Conservation (phyloP, 78 protist genomes). For the Chrysochromulina tobinii region DNA sequence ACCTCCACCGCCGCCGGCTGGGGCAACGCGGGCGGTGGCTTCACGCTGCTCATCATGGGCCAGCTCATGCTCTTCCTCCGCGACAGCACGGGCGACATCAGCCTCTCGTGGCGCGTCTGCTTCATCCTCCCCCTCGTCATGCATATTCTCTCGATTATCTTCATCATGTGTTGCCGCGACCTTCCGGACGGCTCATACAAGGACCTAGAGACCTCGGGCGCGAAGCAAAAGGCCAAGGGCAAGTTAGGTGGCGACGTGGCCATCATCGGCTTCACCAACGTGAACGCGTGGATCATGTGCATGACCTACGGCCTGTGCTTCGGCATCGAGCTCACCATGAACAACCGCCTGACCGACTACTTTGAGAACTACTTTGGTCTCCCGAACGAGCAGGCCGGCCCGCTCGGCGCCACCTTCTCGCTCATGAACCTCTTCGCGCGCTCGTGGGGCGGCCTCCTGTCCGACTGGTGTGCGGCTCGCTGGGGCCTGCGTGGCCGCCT, state of each 20-base stretch:
- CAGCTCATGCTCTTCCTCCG: background rate
- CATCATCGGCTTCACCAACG: background rate
- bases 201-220: background rate
- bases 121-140: background rate
- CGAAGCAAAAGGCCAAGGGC: background rate
- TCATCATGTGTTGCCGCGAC: background rate
- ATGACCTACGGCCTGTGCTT: constrained; percentile 18
- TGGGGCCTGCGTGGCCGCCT: background rate
- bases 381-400: background rate
- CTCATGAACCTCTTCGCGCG: constrained; percentile 41
- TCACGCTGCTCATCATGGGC: background rate
- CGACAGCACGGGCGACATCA: background rate
- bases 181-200: background rate
- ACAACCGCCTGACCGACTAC: background rate
- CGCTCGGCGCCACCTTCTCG: background rate
- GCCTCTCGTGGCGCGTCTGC: constrained; percentile 5
- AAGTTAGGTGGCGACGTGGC: background rate
- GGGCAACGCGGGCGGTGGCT: constrained; percentile 36
- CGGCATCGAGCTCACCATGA: constrained; percentile 25
- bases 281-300: background rate
- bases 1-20: constrained; percentile 30
- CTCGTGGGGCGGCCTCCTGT: constrained; percentile 20
- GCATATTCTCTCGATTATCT: background rate
- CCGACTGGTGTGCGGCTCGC: background rate
- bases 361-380: background rate